Conservation (phyloP, 495 filamentous ascomycete genomes). For the Aspergillus coremiiformis region DNA sequence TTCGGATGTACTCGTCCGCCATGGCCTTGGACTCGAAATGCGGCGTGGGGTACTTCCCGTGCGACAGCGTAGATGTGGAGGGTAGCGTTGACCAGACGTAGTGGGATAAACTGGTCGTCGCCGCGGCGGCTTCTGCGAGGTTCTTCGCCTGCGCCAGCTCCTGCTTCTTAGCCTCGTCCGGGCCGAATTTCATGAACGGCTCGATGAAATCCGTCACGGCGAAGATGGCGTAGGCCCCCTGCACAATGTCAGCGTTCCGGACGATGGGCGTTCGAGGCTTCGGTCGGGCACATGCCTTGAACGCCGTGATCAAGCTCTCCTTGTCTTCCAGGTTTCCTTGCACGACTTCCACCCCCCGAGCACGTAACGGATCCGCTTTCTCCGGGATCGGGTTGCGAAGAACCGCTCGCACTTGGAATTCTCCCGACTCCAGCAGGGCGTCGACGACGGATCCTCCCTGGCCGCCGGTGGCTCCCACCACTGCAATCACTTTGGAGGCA, state of each 20-base stretch:
- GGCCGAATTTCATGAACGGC: background rate
- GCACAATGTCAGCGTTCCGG: too few species aligned
- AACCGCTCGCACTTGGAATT: slow-evolving; percentile 37
- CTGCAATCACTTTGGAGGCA: slow-evolving; percentile 1
- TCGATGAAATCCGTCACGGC: slow-evolving; percentile 46
- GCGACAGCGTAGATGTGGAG: slow-evolving; percentile 2
- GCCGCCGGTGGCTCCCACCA: slow-evolving; percentile 39
- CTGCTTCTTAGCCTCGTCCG: slow-evolving; percentile 1
- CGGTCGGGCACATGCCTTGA: too few species aligned
- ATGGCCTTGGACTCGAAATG: slow-evolving; percentile 25
- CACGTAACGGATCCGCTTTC: slow-evolving; percentile 26
- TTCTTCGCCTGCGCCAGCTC: slow-evolving; percentile 20
- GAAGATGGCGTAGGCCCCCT: slow-evolving; percentile 42
- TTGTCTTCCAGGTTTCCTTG: slow-evolving; percentile 37
- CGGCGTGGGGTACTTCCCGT: slow-evolving; percentile 16
- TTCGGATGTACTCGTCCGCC: slow-evolving; percentile 19
- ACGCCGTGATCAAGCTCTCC: slow-evolving; percentile 32
- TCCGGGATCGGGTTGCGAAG: slow-evolving; percentile 33
- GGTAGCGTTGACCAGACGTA: slow-evolving; percentile 28
- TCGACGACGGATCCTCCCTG: slow-evolving; percentile 41
- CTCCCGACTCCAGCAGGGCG: slow-evolving; percentile 20
- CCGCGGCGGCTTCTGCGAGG: slow-evolving; percentile 21
- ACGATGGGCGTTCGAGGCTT: too few species aligned
- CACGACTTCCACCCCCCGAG: slow-evolving; percentile 40
- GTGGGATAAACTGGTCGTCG: slow-evolving; percentile 14